Evolutionary conservation across 2,329 filamentous ascomycete genomes (phyloP).

Genomic region (Arachnopeziza araneosa): DNA sequence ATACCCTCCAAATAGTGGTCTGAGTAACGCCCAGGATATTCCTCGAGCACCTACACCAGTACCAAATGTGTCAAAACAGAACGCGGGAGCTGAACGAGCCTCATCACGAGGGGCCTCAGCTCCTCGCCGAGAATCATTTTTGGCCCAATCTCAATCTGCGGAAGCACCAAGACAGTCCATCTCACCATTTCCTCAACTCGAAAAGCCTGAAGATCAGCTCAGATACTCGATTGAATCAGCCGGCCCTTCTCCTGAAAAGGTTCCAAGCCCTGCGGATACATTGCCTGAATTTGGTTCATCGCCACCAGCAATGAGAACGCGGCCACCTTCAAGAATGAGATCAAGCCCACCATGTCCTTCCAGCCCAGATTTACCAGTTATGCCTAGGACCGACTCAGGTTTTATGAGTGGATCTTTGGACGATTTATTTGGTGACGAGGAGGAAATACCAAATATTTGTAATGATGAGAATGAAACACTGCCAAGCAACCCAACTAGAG

Average conservation of each 20-base stretch:
- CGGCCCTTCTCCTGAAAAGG: conserved; percentile 43
- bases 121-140: conserved; percentile 56
- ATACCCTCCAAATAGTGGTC: conserved; percentile 40
- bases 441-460: conserved; percentile 15
- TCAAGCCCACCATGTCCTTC: conserved; percentile 75
- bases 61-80: conserved; percentile 42
- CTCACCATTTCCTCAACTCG: conserved; percentile 35
- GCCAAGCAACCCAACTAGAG: background rate
- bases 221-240: conserved; percentile 37
- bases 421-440: conserved; percentile 56
- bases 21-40: conserved; percentile 61
- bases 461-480: background rate
- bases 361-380: conserved; percentile 53
- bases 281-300: conserved; percentile 84
- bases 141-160: conserved; percentile 38
- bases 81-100: conserved; percentile 18
- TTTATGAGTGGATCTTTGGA: conserved; percentile 73
- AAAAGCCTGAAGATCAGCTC: conserved; percentile 30
- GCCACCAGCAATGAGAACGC: conserved; percentile 68
- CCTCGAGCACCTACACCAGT: conserved; percentile 74
- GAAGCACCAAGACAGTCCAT: conserved; percentile 28
- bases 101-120: conserved; percentile 38
- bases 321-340: conserved; percentile 56
- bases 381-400: conserved; percentile 62
- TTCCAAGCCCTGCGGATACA: conserved; percentile 54